Evolutionary conservation across 2,329 filamentous ascomycete species (phyloP), one percentile per base, ranked within the genome.

Genomic region (Rutstroemia sp.): DNA sequence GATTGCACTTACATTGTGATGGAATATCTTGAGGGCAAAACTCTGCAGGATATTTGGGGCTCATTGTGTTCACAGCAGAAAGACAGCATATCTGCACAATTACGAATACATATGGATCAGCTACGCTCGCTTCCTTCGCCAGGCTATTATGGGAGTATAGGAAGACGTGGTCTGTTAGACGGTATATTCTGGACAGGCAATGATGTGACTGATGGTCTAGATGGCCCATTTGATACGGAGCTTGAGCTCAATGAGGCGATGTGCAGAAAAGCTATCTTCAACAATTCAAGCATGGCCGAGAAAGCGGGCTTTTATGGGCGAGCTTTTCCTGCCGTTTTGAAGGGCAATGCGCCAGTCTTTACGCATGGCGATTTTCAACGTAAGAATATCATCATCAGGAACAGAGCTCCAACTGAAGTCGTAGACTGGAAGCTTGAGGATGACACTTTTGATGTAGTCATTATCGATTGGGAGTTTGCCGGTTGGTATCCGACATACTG

Each of bases 401-500:
- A n/a, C 54, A 21, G 45, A 48, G 25, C 45, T 47, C 1, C 57
- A 67, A 46, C 60, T 60, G 17, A 25, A 19, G 61, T 34, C n/a
- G 14, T 37, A 37, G 46, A 48, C 17, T 48, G 12, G 1, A 34
- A 48, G 17, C 10, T 27, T 10, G 21, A 48, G 12, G 46, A 34
- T 34, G 21, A 55, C 58, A 16, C 30, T n/a, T 57, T 46, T 2
- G 9, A 38, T 30, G 30, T 52, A 9, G 39, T 34, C 14, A 45
- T 52, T 30, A 42, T 52, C 30, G 72, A 73, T 65, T 74, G 70
- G 72, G 71, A 73, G 57, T 67, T 48, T 54, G 63, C 69, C 12
- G 70, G 70, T 45, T 73, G 70, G 70, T 72, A 72, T 63, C 71
- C 69, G 48, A 66, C 59, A 25, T 72, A 73, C 59, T 73, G 69